These are phyloP conservation scores for Prunus kanzakura DNA, from an alignment of 306 rosid genomes.

Conservation along the genomic window DNA sequence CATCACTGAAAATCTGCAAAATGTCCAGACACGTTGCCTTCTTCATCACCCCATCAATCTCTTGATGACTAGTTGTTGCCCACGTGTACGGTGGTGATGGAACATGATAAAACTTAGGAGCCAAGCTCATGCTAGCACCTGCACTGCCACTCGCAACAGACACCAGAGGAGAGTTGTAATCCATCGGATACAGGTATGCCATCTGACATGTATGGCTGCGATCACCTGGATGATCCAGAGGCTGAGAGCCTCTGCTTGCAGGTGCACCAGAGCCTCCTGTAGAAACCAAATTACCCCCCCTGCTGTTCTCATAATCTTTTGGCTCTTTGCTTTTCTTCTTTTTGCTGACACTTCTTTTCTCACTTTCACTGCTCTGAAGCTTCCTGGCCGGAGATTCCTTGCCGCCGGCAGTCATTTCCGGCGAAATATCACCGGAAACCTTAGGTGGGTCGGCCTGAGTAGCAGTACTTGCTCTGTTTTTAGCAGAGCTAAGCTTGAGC, in stretches of 20 bases:
- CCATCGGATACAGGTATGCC: conserved; percentile 10
- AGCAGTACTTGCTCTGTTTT: conserved; percentile 24
- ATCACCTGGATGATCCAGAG: conserved; percentile 32
- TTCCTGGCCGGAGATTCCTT: conserved; percentile 13
- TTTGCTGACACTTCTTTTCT: conserved; percentile 33
- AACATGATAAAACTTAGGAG: conserved; percentile 27
- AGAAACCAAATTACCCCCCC: background rate
- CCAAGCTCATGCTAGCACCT: conserved; percentile 30
- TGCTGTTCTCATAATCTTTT: conserved; percentile 4
- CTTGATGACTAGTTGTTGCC: conserved; percentile 30
- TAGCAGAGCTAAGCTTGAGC: conserved; percentile 22
- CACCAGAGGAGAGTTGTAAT: conserved; percentile 30
- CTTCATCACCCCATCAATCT: conserved; percentile 32
- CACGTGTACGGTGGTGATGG: conserved; percentile 41
- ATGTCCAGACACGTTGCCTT: conserved; percentile 32
- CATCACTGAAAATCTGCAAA: conserved; percentile 78
- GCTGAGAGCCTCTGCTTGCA: conserved; percentile 40
- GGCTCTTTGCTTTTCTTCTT: conserved; percentile 53
- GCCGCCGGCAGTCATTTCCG: conserved; percentile 23
- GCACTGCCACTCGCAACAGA: conserved; percentile 27
- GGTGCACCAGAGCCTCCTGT: conserved; percentile 21
- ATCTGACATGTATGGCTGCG: conserved; percentile 43
- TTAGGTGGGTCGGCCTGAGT: background rate
- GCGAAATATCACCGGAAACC: conserved; percentile 11
- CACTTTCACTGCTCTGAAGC: conserved; percentile 15